Evolutionary conservation across 1,139 yeast genomes (phyloP), one percentile per base, ranked within the genome.

Genomic region (Pichia sp.): DNA sequence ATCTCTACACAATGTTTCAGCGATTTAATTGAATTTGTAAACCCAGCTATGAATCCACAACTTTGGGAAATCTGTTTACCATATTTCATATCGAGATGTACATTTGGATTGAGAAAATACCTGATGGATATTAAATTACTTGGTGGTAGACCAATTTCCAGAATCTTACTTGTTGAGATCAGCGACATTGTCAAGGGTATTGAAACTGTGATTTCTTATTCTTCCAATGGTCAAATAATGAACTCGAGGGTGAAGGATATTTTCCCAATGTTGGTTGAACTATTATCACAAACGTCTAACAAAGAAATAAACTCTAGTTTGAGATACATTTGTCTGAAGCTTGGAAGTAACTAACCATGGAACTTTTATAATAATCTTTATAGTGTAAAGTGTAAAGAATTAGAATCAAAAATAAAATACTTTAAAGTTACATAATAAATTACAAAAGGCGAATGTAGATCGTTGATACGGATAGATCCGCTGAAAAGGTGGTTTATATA

Each of bases 101-200:
- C 80, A 0, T 67, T 81, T 48, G 72, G 76, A 0, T 61, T 84
- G 32, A 68, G 77, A 45, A 75, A 76, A 46, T 79, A 73, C 51
- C 65, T 80, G 9, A 72, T 79, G 3, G 83, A 81, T 52, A 74
- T 71, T 43, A 73, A 71, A 14, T 60, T 83, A 7, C 60, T 80
- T 9, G 76, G 79, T 24, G 63, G 60, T 19, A 72, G 71, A 35
- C 90, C 91, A 1, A 66, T 79, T 36, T 75, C 85, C 0, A 67
- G 70, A 31, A 63, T 81, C 14, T 80, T 81, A 50, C 71, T 73
- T 28, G 57, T 62, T 10, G 89, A 83, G 56, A 57, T 83, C 15
- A 54, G 53, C 7, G 54, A 64, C 1, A 54, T 73, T 10, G 50
- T 74, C 6, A 43, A 56, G 5, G 75, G 76, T 3, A 20, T 52